phyloP scores from a whole-genome alignment of 108 stramenopile genomes.

The Stephanodiscus minutulus region DNA sequence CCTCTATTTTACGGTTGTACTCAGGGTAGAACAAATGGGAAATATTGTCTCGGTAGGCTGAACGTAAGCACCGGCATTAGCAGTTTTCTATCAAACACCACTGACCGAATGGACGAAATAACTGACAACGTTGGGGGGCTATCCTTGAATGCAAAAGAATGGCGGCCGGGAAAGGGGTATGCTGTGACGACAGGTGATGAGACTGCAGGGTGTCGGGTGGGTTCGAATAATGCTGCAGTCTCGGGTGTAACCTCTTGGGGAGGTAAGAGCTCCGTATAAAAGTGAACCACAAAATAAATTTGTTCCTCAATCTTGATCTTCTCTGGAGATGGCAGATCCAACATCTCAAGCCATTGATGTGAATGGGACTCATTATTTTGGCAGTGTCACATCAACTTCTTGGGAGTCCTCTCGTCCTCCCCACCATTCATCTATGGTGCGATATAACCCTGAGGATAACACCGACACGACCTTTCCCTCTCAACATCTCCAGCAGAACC shows the following conservation, averaged over 20 bases:
- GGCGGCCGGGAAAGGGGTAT: constrained; percentile 42
- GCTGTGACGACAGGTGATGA: constrained; percentile 6
- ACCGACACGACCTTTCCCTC: constrained; percentile 40
- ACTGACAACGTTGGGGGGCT: constrained; percentile 32
- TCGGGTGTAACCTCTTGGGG: constrained; percentile 20
- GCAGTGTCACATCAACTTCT: constrained; percentile 11
- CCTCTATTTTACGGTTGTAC: too few species aligned
- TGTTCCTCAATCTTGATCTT: neutral
- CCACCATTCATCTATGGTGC: constrained; percentile 8
- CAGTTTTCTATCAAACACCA: too few species aligned
- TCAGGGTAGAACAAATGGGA: too few species aligned
- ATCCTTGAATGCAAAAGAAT: constrained; percentile 40
- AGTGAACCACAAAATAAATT: neutral
- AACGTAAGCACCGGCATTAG: too few species aligned
- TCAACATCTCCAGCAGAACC: constrained; percentile 26
- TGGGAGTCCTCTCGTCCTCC: constrained; percentile 20
- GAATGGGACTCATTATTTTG: constrained; percentile 47
- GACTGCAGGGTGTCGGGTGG: constrained; percentile 15
- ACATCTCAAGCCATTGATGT: constrained; percentile 38
- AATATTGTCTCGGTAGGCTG: too few species aligned
- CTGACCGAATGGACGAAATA: constrained; percentile 39
- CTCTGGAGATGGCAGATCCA: constrained; percentile 9
- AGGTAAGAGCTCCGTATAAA: constrained; percentile 13
- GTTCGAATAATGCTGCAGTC: constrained; percentile 1
- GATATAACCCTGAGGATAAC: constrained; percentile 38